Base-by-base conservation (phyloP, 192 early-diverging fungal species). In the Chytriomyces confervae region DNA sequence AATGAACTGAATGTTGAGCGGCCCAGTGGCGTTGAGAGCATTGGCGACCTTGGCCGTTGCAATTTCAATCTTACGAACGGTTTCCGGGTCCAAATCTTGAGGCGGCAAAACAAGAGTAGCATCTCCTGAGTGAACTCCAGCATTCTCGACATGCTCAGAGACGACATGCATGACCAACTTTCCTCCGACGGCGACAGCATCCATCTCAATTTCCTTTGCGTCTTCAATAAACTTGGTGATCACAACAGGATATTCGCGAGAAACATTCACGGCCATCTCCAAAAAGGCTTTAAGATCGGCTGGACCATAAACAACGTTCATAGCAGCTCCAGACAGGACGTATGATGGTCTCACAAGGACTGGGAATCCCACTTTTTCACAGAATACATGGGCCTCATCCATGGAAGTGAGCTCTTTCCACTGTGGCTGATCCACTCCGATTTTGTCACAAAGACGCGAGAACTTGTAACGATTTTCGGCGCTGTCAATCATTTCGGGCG, bases 401-500 rank as follows among this genome's bases (percentile, higher is more conserved):
- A 91, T 90, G 69, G 90, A 91, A 36, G 95, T 96, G 47, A 99
- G 86, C 86, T 99, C 96, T 80, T 96, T 95, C 97, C 97, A 99
- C 77, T 85, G 83, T 46, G 97, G 97, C 85, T 99, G 97, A 84
- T 99, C 96, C 18, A 99, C 95, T 69, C 94, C 94, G 77, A 97
- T 96, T 78, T 92, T 91, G 86, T 99, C 97, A 77, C 93, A 90
- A 91, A 96, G 94, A 80, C 95, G 93, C 51, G 95, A 96, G 89
- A 99, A 99, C 86, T 97, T 97, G 92, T 96, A 96, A 50, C 97
- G 88, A 86, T 99, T 94, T 82, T 99, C 97, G 18, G 97, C 97
- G 61, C 85, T 93, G 82, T 99, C 97, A 82, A 99, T 97, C 89
- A 93, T 95, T 82, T 97, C 95, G 62, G 97, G 97, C 50, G 91